Evolutionary conservation across 116 monocot genomes (phyloP).

Genomic region (Papilionanthe hybrid): DNA sequence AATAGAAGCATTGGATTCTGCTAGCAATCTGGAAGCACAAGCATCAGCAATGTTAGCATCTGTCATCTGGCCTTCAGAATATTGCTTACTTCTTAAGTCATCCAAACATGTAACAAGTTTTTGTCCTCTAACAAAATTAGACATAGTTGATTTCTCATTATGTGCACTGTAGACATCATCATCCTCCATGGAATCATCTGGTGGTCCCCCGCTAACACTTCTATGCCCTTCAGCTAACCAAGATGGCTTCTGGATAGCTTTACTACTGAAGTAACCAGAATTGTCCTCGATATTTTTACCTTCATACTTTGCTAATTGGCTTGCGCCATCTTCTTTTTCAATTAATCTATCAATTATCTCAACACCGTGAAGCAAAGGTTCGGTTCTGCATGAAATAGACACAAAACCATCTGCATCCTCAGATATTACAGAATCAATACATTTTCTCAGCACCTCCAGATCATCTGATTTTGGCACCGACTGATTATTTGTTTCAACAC

Average conservation of each 20-base stretch:
- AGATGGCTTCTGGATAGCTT: not conserved
- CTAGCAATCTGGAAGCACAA: not conserved
- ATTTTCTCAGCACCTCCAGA: slow-evolving; percentile 11
- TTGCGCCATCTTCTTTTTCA: too few relatives aligned
- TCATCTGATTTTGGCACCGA: slow-evolving; percentile 7
- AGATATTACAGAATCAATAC: slow-evolving; percentile 9
- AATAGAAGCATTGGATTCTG: not conserved
- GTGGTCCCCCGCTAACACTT: too few relatives aligned
- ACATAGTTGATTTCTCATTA: too few relatives aligned
- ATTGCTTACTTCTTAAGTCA: slow-evolving; percentile 13
- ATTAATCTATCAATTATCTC: not conserved
- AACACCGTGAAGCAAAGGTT: not conserved
- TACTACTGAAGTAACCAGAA: slow-evolving; percentile 1
- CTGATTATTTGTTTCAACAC: slow-evolving; percentile 1
- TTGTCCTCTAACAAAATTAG: not conserved
- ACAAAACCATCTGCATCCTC: slow-evolving; percentile 39
- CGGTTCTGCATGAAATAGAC: slow-evolving; percentile 36
- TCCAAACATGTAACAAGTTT: slow-evolving; percentile 6
- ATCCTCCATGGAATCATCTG: too few relatives aligned
- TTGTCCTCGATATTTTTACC: not conserved
- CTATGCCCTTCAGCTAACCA: not conserved
- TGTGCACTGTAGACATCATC: too few relatives aligned
- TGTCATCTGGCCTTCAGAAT: not conserved
- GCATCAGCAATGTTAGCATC: slow-evolving; percentile 1
- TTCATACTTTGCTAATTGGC: too few relatives aligned